Base-by-base conservation (phyloP, 2,329 filamentous ascomycete genomes). In the Lachnellula occidentalis region DNA sequence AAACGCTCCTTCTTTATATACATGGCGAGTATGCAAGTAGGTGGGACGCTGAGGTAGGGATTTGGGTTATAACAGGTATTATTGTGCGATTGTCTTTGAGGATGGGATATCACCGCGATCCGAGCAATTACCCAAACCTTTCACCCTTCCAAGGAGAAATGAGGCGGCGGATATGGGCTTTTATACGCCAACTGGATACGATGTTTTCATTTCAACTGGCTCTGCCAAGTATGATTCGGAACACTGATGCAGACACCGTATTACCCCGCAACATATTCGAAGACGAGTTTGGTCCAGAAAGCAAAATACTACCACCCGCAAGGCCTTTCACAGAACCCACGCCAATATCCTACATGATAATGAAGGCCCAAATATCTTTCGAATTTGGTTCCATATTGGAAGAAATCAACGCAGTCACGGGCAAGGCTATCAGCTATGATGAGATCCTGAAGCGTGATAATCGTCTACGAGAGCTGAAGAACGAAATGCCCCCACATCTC, bases 251-350 rank as follows among this genome's bases (percentile, higher is more conserved):
- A 53, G 90, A 94, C 64, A 86, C 88, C 0, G 79, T 86, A 62
- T 72, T 89, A 5, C 89, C 89, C 1, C 81, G 84, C 54, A 94
- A 92, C 65, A 79, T 92, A 15, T 89, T 88, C 66, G 89, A 94
- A 62, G 87, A 92, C 58, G 89, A 92, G 61, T 85, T 94, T 39
- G 79, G 84, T 46, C 84, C 86, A 3, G 79, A 82, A 21, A 86
- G 83, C 58, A 86, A 85, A 60, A 72, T 78, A 7, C 70, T 92
- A 9, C 89, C 89, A 1, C 78, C 81, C 1, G 82, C 86, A 0
- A 76, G 87, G 54, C 85, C 88, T 0, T 75, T 75, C 34, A 83
- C 79, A 1, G 87, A 92, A 66, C 81, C 86, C 2, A 92, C 89
- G 0, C 87, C 87, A 1, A 83, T 90, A 60, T 82, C 85, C 9